Evolutionary conservation across 768 basidiomycete species (phyloP).

Genomic region (Kwoniella dejecticola): DNA sequence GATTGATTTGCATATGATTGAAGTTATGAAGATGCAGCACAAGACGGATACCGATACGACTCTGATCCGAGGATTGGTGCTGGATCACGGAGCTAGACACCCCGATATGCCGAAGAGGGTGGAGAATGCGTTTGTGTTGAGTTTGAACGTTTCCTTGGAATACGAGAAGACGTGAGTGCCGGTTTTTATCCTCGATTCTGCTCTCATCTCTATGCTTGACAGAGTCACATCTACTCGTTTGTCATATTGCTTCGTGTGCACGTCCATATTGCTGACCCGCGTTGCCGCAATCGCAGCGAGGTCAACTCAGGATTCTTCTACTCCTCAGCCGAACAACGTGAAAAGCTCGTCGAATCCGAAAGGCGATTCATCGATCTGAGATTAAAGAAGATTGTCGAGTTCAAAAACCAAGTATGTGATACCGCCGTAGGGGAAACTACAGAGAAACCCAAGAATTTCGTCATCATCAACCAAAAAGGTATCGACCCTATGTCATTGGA

Average conservation of each 20-base stretch:
- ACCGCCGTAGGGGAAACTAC: constrained; percentile 64
- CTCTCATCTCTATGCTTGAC: not conserved
- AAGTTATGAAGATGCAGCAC: constrained; percentile 99
- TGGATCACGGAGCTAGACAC: constrained; percentile 96
- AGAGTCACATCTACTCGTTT: not conserved
- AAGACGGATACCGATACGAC: constrained; percentile 96
- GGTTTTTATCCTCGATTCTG: not conserved
- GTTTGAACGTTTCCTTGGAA: constrained; percentile 94
- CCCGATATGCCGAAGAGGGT: constrained; percentile 99
- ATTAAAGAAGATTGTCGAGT: constrained; percentile 91
- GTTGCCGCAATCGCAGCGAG: constrained; percentile 64
- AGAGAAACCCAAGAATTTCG: constrained; percentile 71
- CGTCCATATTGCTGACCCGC: not conserved
- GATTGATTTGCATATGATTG: constrained; percentile 98
- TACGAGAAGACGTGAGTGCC: constrained; percentile 94
- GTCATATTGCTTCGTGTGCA: too few relatives aligned
- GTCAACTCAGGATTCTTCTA: constrained; percentile 99
- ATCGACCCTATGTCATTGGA: constrained; percentile 97
- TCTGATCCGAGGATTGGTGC: constrained; percentile 87
- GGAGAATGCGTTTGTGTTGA: constrained; percentile 92
- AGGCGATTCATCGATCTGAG: constrained; percentile 90
- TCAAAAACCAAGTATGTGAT: constrained; percentile 96
- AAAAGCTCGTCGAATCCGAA: constrained; percentile 98
- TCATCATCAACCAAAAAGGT: constrained; percentile 97
- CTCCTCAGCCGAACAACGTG: constrained; percentile 94